Conservation (phyloP, 495 filamentous ascomycete genomes). For the Aspergillus haitiensis region DNA sequence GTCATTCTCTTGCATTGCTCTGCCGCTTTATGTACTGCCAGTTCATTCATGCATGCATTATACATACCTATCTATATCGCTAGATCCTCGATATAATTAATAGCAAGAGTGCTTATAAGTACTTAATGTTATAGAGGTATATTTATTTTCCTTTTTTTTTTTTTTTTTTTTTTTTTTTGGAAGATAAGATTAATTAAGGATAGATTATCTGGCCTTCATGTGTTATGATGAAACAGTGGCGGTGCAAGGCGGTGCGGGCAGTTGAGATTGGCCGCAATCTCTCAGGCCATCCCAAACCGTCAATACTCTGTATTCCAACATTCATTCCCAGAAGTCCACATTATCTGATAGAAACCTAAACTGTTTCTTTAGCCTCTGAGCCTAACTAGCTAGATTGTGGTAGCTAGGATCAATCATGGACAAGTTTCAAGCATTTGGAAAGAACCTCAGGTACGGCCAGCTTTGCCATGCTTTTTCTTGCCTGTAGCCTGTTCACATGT, state of each 20-base stretch:
- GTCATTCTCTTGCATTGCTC: too few species aligned
- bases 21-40: too few species aligned
- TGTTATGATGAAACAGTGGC: constrained; percentile 16
- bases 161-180: too few species aligned
- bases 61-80: too few species aligned
- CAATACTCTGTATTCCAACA: constrained; percentile 7
- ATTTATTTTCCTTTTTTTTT: too few species aligned
- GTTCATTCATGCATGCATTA: too few species aligned
- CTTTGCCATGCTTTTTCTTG: constrained; percentile 3
- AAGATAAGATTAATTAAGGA: background rate
- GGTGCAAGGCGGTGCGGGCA: constrained; percentile 20
- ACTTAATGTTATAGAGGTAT: too few species aligned
- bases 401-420: constrained; percentile 57
- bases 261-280: constrained; percentile 18
- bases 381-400: constrained; percentile 3
- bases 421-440: constrained; percentile 70
- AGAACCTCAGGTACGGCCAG: constrained; percentile 64
- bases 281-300: constrained; percentile 6
- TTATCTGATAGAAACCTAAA: background rate
- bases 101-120: too few species aligned
- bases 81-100: too few species aligned
- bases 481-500: background rate
- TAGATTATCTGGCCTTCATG: background rate
- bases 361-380: background rate
- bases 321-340: constrained; percentile 1